A percentile compares a stretch with the other conserved stretches of the same genome.
These are phyloP conservation scores for Hondaea fermentalgiana DNA, from an alignment of 108 stramenopile species.

Conservation along the genomic window DNA sequence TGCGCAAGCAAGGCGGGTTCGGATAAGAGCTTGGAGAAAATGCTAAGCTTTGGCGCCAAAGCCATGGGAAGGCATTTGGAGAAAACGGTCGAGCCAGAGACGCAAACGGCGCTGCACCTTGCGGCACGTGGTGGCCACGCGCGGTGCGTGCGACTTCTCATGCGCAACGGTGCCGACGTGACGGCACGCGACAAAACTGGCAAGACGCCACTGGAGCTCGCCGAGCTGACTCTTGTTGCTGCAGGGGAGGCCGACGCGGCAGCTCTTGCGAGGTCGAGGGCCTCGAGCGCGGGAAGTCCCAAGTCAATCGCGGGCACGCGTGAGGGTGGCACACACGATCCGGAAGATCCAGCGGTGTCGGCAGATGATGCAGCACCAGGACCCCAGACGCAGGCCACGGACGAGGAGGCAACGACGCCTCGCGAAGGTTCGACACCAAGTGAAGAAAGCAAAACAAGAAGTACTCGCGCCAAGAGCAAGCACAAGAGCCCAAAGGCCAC, in stretches of 20 bases:
- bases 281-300: no score
- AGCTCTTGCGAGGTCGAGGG: background rate
- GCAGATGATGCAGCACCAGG: no score
- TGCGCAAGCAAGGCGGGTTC: background rate
- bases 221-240: background rate
- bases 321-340: no score
- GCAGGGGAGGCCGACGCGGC: background rate
- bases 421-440: no score
- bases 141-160: background rate
- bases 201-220: background rate
- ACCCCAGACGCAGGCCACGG: no score
- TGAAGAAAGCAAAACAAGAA: no score
- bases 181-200: background rate
- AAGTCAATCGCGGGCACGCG: no score
- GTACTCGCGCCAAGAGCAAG: no score
- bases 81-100: background rate
- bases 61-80: background rate
- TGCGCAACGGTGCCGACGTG: background rate
- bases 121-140: background rate
- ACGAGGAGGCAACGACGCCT: no score
- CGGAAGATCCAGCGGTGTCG: no score
- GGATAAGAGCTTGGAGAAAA: constrained; percentile 7
- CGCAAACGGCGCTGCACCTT: background rate
- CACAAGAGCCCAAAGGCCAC: background rate
- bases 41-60: background rate